These are phyloP conservation scores for Metschnikowia shivogae DNA, from an alignment of 805 yeast genomes.

Conservation along the genomic window DNA sequence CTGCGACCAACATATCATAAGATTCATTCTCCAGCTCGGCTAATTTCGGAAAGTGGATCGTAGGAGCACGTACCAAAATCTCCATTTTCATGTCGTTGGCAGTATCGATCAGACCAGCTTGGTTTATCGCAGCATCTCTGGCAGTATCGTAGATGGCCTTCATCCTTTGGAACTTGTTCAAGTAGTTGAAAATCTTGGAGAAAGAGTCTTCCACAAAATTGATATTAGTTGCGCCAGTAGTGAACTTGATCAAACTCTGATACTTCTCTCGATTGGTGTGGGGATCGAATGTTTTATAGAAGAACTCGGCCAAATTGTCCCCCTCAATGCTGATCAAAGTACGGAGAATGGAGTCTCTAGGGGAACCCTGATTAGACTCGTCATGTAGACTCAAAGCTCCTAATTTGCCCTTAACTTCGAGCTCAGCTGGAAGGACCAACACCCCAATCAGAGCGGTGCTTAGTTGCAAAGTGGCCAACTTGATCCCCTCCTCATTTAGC, in stretches of 20 bases:
- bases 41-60: constrained; percentile 68
- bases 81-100: constrained; percentile 67
- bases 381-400: constrained; percentile 80
- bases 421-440: constrained; percentile 65
- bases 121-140: constrained; percentile 81
- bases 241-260: constrained; percentile 55
- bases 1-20: constrained; percentile 62
- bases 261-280: constrained; percentile 46
- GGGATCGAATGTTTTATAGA: constrained; percentile 73
- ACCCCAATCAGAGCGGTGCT: constrained; percentile 69
- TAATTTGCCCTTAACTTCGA: constrained; percentile 66
- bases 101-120: constrained; percentile 60
- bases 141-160: constrained; percentile 87
- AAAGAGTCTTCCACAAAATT: constrained; percentile 82
- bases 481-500: constrained; percentile 77
- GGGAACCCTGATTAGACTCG: constrained; percentile 62
- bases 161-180: constrained; percentile 77
- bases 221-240: constrained; percentile 70
- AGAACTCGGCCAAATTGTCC: constrained; percentile 71
- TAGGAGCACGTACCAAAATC: constrained; percentile 74
- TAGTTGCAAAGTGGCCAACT: constrained; percentile 72
- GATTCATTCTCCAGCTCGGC: constrained; percentile 34
- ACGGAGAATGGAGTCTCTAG: constrained; percentile 55
- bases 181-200: constrained; percentile 57
- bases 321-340: constrained; percentile 78